Base-by-base conservation (phyloP, 2,329 filamentous ascomycete genomes). In the Penicillium sp. region DNA sequence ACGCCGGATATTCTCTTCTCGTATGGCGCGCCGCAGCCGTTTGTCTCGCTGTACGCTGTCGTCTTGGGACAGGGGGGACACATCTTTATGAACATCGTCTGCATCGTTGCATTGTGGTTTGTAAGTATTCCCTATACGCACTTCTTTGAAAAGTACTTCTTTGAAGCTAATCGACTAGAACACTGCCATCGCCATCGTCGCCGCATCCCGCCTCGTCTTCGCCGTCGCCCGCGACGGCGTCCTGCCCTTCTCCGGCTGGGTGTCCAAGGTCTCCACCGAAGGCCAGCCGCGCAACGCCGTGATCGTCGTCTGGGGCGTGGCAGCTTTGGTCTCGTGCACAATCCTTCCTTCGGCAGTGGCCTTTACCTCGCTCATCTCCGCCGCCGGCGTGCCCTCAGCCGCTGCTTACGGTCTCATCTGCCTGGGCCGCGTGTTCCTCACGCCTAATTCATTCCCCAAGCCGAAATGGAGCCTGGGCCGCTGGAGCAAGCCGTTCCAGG, bases 181-280 rank as follows among this genome's bases (percentile, higher is more conserved):
- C 66, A 84, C 82, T 1, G 82, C 81, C 0, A 81, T 85, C 56
- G 81, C 82, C 20, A 79, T 84, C 46, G 76, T 83, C 12, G 83
- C 82, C 7, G 80, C 81, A 14, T 85, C 82, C 3, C 78, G 83
- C n/a, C 74, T 85, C 1, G 82, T 86, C 61, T 85, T 84, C 65
- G 83, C 83, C 43, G 82, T 86, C 3, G 83, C 83, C 26, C 77
- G 83, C 47, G 83, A 86, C 63, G 81, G 82, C 35, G 81, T 85
- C 20, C 72, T 85, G 2, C 83, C 83, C 0, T 84, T 79, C 68
- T 84, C 82, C 1, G 64, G 74, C 33, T 83, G 82, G 80, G 83
- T 85, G 45, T 79, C 81, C 3, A 68, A 74, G 18, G 81, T 86
- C 2, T 74, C 74, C 8, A 68, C 76, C 8, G 72, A 77, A 23